Conservation (phyloP, 345 rosid species). For the Eutrema heterophyllum region DNA sequence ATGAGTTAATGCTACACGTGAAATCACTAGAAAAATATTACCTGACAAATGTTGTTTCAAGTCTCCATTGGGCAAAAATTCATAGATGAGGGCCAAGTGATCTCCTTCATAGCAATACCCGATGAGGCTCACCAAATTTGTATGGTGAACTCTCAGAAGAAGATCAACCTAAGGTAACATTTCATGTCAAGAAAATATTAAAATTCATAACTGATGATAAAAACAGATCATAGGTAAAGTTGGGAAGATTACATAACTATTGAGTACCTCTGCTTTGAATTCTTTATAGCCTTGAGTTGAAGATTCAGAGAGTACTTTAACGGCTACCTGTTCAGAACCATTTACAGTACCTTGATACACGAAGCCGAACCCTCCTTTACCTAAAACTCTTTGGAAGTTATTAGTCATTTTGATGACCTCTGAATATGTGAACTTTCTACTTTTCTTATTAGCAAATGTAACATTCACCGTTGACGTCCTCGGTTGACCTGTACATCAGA, state of each 20-base stretch:
- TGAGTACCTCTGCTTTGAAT: constrained; percentile 41
- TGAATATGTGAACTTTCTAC: constrained; percentile 21
- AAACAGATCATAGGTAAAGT: neutral
- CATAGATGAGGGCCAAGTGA: constrained; percentile 37
- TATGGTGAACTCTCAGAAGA: constrained; percentile 44
- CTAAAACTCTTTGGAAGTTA: constrained; percentile 33
- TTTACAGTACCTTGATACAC: constrained; percentile 36
- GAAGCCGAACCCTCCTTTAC: constrained; percentile 46
- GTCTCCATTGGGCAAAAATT: constrained; percentile 41
- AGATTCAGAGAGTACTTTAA: constrained; percentile 39
- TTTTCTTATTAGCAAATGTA: constrained; percentile 20
- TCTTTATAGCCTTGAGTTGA: constrained; percentile 37
- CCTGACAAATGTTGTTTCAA: constrained; percentile 36
- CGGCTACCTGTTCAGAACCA: constrained; percentile 38
- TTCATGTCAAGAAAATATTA: neutral
- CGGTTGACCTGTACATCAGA: neutral
- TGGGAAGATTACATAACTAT: neutral
- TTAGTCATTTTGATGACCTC: constrained; percentile 36
- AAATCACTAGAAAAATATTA: neutral
- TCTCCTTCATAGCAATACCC: constrained; percentile 44
- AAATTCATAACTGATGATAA: neutral
- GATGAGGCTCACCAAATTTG: constrained; percentile 37
- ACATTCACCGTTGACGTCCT: neutral
- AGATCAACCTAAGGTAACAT: constrained; percentile 34
- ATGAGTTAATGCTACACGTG: neutral